Percentiles rank a stretch among this genome's conserved stretches.
These are phyloP conservation scores for Mimosa pudica DNA, from an alignment of 306 rosid genomes.

Conservation along the genomic window DNA sequence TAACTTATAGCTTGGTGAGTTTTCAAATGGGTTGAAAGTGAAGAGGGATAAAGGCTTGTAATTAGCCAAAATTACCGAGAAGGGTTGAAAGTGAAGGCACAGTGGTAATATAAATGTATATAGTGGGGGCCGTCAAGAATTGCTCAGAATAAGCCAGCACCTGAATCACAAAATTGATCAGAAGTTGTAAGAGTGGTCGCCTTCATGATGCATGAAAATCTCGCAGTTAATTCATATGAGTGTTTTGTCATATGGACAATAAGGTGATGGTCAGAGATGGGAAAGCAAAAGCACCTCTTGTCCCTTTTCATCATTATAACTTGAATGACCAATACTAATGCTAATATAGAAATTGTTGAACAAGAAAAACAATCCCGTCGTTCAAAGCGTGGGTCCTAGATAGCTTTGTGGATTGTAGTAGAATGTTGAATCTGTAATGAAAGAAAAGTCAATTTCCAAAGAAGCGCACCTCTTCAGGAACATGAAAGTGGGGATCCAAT, in stretches of 20 bases:
- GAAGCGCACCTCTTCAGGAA: conserved; percentile 35
- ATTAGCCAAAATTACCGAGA: not conserved
- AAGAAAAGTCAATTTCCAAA: conserved; percentile 40
- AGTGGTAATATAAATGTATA: not conserved
- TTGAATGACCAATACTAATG: not conserved
- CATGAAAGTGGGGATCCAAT: conserved; percentile 50
- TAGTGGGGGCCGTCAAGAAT: not conserved
- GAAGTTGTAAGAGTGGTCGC: conserved; percentile 5
- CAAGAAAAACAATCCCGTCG: not conserved
- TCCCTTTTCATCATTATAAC: not conserved
- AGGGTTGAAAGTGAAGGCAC: conserved; percentile 13
- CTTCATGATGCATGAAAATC: not conserved
- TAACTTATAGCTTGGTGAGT: no score
- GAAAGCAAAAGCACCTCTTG: conserved; percentile 17
- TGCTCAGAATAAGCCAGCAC: not conserved
- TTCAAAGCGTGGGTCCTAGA: conserved; percentile 27
- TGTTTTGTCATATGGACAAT: not conserved
- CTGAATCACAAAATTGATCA: conserved; percentile 14
- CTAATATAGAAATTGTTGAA: not conserved
- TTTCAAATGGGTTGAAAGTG: not conserved
- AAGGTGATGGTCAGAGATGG: not conserved
- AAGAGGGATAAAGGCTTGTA: not conserved
- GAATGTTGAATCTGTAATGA: conserved; percentile 15
- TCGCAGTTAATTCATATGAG: not conserved
- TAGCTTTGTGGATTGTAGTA: conserved; percentile 20